phyloP scores from a whole-genome alignment of 805 yeast species.

The Yarrowia keelungensis region DNA sequence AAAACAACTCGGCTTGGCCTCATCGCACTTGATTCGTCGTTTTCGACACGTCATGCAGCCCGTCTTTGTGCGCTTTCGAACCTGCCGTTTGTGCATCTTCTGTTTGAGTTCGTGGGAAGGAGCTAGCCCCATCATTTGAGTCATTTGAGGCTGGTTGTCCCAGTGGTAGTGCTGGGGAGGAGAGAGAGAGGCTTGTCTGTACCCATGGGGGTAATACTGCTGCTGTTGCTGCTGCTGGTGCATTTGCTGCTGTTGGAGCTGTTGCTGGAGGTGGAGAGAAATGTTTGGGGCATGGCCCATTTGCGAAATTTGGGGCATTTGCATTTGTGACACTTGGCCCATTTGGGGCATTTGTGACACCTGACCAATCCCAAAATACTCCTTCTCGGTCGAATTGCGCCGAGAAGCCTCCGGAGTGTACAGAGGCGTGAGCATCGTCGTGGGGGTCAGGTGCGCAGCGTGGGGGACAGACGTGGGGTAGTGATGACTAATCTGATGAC shows the following conservation, averaged over 20 bases:
- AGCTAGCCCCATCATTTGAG: background rate
- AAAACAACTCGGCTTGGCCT: conserved; percentile 69
- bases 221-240: conserved; percentile 28
- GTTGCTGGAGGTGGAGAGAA: conserved; percentile 17
- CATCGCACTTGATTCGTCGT: conserved; percentile 78
- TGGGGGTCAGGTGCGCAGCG: background rate
- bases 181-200: background rate
- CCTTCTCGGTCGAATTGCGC: conserved; percentile 22
- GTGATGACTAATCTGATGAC: no score
- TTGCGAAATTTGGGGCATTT: background rate
- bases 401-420: conserved; percentile 36
- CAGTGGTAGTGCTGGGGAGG: conserved; percentile 22
- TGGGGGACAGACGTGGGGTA: conserved; percentile 2
- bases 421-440: conserved; percentile 22
- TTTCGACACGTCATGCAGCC: conserved; percentile 79
- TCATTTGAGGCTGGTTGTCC: conserved; percentile 12
- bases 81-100: conserved; percentile 46
- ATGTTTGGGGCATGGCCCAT: background rate
- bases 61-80: conserved; percentile 64
- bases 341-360: no score
- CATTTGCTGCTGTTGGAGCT: conserved; percentile 22
- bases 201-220: conserved; percentile 1
- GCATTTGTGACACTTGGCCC: background rate
- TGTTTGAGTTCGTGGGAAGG: conserved; percentile 19
- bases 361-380: conserved; percentile 14